Evolutionary conservation across 2,329 filamentous ascomycete species (phyloP).

Genomic region (Iodosphaeria phyllophila): DNA sequence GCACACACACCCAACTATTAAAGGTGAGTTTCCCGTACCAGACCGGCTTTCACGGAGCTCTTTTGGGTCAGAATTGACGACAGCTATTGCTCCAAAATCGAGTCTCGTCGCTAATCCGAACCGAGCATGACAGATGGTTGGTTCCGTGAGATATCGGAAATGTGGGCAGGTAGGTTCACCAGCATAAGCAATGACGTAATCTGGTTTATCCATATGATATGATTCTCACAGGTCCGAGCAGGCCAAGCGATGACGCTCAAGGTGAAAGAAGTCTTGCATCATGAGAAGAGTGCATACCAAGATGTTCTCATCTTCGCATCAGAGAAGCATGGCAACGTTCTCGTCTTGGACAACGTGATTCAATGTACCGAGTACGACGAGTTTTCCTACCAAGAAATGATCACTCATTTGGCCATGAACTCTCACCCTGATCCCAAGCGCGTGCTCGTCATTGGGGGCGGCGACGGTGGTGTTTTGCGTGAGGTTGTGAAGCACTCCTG

Average conservation of each 20-base stretch:
- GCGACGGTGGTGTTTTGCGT: slow-evolving; percentile 90
- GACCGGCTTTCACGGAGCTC: too few species aligned
- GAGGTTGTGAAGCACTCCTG: slow-evolving; percentile 98
- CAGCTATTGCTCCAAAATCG: too few species aligned
- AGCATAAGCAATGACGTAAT: slow-evolving; percentile 3
- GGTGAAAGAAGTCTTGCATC: slow-evolving; percentile 94
- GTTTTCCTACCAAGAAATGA: slow-evolving; percentile 99
- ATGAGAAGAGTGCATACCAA: slow-evolving; percentile 99
- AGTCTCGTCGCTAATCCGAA: slow-evolving; percentile 4
- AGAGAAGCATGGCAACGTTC: slow-evolving; percentile 85
- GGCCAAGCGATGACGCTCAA: slow-evolving; percentile 97
- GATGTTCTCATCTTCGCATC: slow-evolving; percentile 98
- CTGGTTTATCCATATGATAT: not conserved
- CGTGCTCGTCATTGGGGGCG: slow-evolving; percentile 93
- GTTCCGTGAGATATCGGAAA: slow-evolving; percentile 97
- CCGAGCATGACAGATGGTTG: slow-evolving; percentile 90
- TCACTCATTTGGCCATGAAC: slow-evolving; percentile 95
- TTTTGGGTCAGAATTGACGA: too few species aligned
- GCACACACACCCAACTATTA: too few species aligned
- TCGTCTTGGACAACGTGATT: slow-evolving; percentile 97
- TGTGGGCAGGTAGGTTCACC: slow-evolving; percentile 64
- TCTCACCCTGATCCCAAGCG: slow-evolving; percentile 96
- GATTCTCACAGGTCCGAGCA: slow-evolving; percentile 9
- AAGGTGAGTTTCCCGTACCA: too few species aligned
- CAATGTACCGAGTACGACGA: slow-evolving; percentile 97